Conservation (phyloP, 2,329 filamentous ascomycete species). For the Aschersonia sp. region DNA sequence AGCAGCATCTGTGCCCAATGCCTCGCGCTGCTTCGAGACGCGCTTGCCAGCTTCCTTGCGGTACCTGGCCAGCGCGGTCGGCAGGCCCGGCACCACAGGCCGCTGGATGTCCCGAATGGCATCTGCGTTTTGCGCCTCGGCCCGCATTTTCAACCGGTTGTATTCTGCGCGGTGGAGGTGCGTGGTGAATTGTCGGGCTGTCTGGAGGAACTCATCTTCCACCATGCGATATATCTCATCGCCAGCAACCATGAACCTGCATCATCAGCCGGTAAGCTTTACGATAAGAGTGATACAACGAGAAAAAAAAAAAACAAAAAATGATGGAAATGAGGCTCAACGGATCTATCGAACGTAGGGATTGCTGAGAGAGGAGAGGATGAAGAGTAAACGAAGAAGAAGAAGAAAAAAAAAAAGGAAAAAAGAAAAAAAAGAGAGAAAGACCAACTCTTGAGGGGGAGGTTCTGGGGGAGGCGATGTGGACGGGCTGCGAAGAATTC, state of each 20-base stretch:
- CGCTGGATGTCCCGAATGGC: slow-evolving; percentile 35
- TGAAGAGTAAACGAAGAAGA: not conserved
- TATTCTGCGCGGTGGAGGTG: slow-evolving; percentile 72
- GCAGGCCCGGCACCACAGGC: slow-evolving; percentile 27
- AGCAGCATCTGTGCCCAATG: slow-evolving; percentile 1
- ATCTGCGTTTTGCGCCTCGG: slow-evolving; percentile 37
- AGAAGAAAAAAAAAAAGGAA: not conserved
- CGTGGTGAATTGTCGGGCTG: slow-evolving; percentile 54
- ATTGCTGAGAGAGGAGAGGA: not conserved
- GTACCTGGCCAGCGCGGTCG: slow-evolving; percentile 11
- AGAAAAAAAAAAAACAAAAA: too few relatives aligned
- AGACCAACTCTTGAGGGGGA: slow-evolving; percentile 26
- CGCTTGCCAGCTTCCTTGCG: slow-evolving; percentile 9
- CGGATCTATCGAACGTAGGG: too few relatives aligned
- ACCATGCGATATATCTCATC: slow-evolving; percentile 73
- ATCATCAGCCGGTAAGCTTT: too few relatives aligned
- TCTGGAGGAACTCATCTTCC: slow-evolving; percentile 60
- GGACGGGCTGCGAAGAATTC: slow-evolving; percentile 21
- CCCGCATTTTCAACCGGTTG: slow-evolving; percentile 44
- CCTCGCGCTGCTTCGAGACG: slow-evolving; percentile 11
- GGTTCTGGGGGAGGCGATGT: slow-evolving; percentile 37
- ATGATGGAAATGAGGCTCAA: too few relatives aligned
- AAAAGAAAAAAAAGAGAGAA: not conserved
- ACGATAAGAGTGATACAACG: too few relatives aligned
- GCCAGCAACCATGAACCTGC: slow-evolving; percentile 49